Percentiles rank a stretch among this genome's conserved stretches.
Evolutionary conservation across 2,329 filamentous ascomycete genomes (phyloP).

Genomic region (Elsinoe batatas): DNA sequence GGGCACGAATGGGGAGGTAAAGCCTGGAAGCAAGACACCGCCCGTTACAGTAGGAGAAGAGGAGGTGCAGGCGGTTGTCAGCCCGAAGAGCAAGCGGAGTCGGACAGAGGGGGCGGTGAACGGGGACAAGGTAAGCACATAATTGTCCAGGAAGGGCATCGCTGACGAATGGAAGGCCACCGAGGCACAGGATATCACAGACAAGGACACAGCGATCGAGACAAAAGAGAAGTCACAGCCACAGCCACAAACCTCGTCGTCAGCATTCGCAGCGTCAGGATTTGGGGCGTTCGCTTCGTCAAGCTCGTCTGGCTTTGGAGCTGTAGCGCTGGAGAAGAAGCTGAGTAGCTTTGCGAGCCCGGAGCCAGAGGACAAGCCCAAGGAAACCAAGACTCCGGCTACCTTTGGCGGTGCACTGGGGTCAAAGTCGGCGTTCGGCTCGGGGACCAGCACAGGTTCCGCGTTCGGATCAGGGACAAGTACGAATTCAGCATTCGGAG

Average conservation of each 20-base stretch:
- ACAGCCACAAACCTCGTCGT: conserved; percentile 26
- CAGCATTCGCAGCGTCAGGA: conserved; percentile 43
- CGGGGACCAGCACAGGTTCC: conserved; percentile 21
- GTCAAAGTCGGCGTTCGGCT: conserved; percentile 25
- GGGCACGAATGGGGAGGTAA: conserved; percentile 17
- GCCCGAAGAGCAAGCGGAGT: conserved; percentile 42
- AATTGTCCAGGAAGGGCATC: too few relatives aligned
- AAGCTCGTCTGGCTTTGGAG: conserved; percentile 29
- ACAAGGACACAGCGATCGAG: conserved; percentile 19
- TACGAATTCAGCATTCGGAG: conserved; percentile 19
- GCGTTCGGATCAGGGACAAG: conserved; percentile 25
- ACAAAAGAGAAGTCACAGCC: background rate
- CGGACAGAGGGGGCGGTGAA: conserved; percentile 23
- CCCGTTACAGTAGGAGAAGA: conserved; percentile 10
- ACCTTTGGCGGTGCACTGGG: conserved; percentile 33
- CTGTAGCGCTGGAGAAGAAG: conserved; percentile 22
- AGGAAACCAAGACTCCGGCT: conserved; percentile 17
- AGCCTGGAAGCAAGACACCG: conserved; percentile 12
- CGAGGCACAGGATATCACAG: conserved; percentile 8
- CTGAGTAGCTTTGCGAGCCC: conserved; percentile 24
- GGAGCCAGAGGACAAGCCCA: conserved; percentile 11
- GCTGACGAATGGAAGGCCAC: background rate
- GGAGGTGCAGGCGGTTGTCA: conserved; percentile 22
- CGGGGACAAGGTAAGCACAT: background rate
- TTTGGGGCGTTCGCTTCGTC: conserved; percentile 36